These are phyloP conservation scores for Euryodendron excelsum DNA, from an alignment of 148 eudicot species.

Conservation along the genomic window DNA sequence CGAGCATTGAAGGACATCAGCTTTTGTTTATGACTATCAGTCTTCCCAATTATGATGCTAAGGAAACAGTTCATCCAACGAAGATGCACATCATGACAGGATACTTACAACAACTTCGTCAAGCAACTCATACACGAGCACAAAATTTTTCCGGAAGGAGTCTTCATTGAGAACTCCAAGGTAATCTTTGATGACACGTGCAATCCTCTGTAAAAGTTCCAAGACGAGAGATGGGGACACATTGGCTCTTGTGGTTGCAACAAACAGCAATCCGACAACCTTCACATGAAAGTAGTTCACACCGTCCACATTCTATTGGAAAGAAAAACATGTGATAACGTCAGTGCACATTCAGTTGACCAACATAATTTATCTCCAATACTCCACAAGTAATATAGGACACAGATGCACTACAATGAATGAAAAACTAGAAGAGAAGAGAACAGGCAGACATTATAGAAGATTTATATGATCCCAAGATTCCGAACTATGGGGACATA, in stretches of 20 bases:
- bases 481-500: neutral
- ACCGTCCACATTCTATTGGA: conserved; percentile 73
- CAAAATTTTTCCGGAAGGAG: conserved; percentile 80
- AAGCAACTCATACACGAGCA: conserved; percentile 89
- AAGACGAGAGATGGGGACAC: conserved; percentile 78
- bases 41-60: neutral
- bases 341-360: neutral
- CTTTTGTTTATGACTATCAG: neutral
- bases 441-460: neutral
- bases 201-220: conserved; percentile 90
- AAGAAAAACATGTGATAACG: neutral
- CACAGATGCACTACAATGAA: neutral
- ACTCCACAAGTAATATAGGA: too few species aligned
- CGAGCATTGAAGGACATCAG: neutral
- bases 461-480: neutral
- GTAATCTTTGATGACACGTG: conserved; percentile 90
- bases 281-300: conserved; percentile 96
- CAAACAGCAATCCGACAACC: conserved; percentile 86
- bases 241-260: conserved; percentile 85
- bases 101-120: conserved; percentile 91
- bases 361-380: too few species aligned
- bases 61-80: conserved; percentile 7
- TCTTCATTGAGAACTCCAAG: conserved; percentile 92
- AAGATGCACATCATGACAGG: neutral
- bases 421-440: neutral